These are phyloP conservation scores for Stagonosporopsis rhizophila DNA, from an alignment of 2,329 filamentous ascomycete species.

Conservation along the genomic window DNA sequence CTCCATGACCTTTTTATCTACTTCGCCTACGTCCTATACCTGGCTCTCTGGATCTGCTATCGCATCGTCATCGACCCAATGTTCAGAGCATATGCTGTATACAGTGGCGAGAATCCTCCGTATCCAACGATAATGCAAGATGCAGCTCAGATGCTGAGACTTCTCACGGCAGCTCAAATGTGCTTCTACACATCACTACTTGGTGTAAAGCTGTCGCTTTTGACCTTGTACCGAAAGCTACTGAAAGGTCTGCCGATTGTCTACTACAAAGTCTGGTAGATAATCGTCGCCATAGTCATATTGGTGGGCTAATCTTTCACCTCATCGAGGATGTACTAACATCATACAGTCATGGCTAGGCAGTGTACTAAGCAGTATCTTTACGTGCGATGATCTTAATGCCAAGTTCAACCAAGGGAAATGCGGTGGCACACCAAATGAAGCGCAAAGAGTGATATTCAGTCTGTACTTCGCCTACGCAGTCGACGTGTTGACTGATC, in stretches of 20 bases:
- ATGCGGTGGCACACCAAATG: slow-evolving; percentile 30
- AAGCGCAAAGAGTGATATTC: slow-evolving; percentile 11
- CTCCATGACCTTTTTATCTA: too few relatives aligned
- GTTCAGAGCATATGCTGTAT: too few relatives aligned
- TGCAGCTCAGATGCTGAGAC: not conserved
- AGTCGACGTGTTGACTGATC: slow-evolving; percentile 45
- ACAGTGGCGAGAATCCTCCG: too few relatives aligned
- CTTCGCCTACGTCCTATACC: too few relatives aligned
- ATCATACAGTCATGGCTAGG: slow-evolving; percentile 42
- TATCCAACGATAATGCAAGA: too few relatives aligned
- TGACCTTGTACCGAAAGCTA: too few relatives aligned
- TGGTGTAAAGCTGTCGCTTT: not conserved
- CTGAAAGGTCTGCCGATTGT: too few relatives aligned
- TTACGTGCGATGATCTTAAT: slow-evolving; percentile 46
- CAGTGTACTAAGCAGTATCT: slow-evolving; percentile 39
- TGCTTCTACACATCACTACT: not conserved
- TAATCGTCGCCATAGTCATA: not conserved
- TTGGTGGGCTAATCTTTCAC: not conserved
- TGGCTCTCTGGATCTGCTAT: too few relatives aligned
- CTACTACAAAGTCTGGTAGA: slow-evolving; percentile 2
- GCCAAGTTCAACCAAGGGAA: slow-evolving; percentile 15
- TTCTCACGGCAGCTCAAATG: not conserved
- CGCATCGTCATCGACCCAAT: too few relatives aligned
- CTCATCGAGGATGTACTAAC: not conserved
- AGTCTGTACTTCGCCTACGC: slow-evolving; percentile 46